A percentile compares a stretch with the other conserved stretches of the same genome.
Conservation (phyloP, 257 asterid species). For the Scutellaria minor region DNA sequence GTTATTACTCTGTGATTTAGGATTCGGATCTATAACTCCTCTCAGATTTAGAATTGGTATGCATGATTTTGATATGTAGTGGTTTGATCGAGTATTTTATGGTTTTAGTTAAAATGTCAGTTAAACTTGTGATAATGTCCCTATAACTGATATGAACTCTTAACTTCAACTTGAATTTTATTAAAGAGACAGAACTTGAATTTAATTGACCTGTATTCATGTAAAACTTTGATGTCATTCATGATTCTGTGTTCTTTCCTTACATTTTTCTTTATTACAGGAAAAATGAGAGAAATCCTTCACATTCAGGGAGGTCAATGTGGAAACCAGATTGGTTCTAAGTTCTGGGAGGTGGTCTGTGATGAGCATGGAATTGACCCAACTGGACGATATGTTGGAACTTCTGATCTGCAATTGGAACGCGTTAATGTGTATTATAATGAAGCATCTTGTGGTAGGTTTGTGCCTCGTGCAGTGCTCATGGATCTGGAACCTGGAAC, state of each 20-base stretch:
- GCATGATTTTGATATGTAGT: neutral
- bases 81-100: slow-evolving; percentile 3
- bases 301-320: slow-evolving; percentile 91
- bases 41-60: neutral
- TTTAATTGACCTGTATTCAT: neutral
- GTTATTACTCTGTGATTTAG: neutral
- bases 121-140: neutral
- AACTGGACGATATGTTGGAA: slow-evolving; percentile 79
- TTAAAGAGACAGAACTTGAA: neutral
- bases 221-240: slow-evolving; percentile 1
- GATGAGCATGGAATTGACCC: slow-evolving; percentile 92
- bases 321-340: slow-evolving; percentile 91
- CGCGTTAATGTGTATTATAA: slow-evolving; percentile 88
- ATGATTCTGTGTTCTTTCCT: slow-evolving; percentile 11
- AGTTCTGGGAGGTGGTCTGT: slow-evolving; percentile 93
- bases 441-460: slow-evolving; percentile 91
- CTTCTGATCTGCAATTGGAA: slow-evolving; percentile 87
- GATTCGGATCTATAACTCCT: neutral
- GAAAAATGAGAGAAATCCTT: slow-evolving; percentile 90
- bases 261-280: slow-evolving; percentile 34
- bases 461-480: slow-evolving; percentile 93
- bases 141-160: slow-evolving; percentile 7
- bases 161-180: neutral
- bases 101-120: slow-evolving; percentile 3
- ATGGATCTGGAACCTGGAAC: slow-evolving; percentile 98